Evolutionary conservation across 108 stramenopile genomes (phyloP).

Genomic region (Cyclotella kingstonii): DNA sequence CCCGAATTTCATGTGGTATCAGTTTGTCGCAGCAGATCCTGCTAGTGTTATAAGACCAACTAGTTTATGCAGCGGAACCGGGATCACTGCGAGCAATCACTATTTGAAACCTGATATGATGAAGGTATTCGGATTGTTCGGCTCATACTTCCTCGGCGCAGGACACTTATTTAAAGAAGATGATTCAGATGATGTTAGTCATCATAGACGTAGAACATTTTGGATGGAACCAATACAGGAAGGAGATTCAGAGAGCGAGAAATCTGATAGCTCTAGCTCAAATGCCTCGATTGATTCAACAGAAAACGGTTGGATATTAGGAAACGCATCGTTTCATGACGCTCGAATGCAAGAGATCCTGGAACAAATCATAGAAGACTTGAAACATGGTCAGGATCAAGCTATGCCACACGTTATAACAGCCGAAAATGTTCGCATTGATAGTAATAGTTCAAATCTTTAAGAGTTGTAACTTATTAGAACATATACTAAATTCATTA

Average conservation of each 20-base stretch:
- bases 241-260: conserved; percentile 1
- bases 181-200: conserved; percentile 1
- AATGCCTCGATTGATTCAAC: conserved; percentile 10
- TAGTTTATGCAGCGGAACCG: conserved; percentile 32
- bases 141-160: conserved; percentile 31
- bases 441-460: background rate
- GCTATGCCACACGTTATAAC: conserved; percentile 1
- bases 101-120: conserved; percentile 40
- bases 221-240: conserved; percentile 33
- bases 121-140: conserved; percentile 28
- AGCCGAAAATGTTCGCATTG: background rate
- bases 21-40: conserved; percentile 31
- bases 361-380: conserved; percentile 26
- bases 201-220: conserved; percentile 3
- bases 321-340: background rate
- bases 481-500: background rate
- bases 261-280: background rate
- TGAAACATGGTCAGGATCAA: conserved; percentile 12
- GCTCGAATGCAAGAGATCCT: conserved; percentile 18
- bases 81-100: conserved; percentile 23
- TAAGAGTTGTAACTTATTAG: background rate
- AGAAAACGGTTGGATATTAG: background rate
- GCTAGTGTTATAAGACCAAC: conserved; percentile 23
- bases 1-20: conserved; percentile 43
- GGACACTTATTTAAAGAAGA: conserved; percentile 26